Base-by-base conservation (phyloP, 1,284 basidiomycete species). In the Ustilago vetiveriae region DNA sequence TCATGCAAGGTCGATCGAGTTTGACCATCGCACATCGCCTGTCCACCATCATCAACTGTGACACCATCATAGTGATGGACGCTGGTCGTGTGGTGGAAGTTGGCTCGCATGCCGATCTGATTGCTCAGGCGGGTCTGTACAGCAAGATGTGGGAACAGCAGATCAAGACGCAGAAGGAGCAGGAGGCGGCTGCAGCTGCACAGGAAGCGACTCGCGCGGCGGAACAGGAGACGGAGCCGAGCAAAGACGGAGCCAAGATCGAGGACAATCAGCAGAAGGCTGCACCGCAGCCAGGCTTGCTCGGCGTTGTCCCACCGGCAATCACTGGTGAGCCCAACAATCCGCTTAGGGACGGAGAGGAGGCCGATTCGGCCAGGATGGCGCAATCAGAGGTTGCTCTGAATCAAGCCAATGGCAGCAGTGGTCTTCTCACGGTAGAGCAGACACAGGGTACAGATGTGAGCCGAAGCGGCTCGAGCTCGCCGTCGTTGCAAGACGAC, bases 21-120 rank as follows among this genome's bases (percentile, higher is more conserved):
- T 46, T 82, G 55, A 81, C 80, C 13, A 82, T 82, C 29, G 80
- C 80, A 22, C 80, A 82, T 46, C 79, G 80, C 11, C 62, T 82
- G 11, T 75, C 74, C 32, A 82, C 80, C 24, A 82, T 81, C 58
- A 74, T 82, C 70, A 78, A 81, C 59, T 76, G 67, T 33, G 78
- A 82, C 57, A 39, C 50, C 41, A 82, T 82, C 42, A 68, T 81
- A 37, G 74, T 78, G 22, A 74, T 75, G 47, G 69, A 77, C 29
- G 67, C 63, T 6, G 73, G 73, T 22, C 53, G 51, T 10, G 72
- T 76, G 40, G 59, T 80, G 41, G 80, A 82, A 47, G 40, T 57
- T 9, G 80, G 80, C 30, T 65, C 75, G 37, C 80, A 82, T 41
- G 66, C 62, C 4, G 79, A 82, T 42, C 71, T 82, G 30, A 69